Percentiles rank a stretch among this genome's conserved stretches.
phyloP scores from a whole-genome alignment of 2,329 filamentous ascomycete genomes.

The Fusarium tuaranense region DNA sequence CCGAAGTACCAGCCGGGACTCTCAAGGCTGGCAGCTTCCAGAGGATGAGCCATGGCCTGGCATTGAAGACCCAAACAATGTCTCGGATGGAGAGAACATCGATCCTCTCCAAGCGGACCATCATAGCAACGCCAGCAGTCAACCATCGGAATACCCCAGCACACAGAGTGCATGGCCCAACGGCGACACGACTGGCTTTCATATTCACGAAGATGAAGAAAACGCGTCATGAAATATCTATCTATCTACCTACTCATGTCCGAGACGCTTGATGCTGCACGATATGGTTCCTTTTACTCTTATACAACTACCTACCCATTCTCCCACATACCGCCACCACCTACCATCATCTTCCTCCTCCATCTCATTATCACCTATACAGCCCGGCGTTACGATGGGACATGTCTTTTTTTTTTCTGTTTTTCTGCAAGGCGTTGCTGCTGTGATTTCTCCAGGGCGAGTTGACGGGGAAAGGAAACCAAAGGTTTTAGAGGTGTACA shows the following conservation, averaged over 20 bases:
- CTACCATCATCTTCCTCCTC: neutral
- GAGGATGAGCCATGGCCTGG: constrained; percentile 70
- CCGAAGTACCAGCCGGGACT: constrained; percentile 36
- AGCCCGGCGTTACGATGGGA: constrained; percentile 25
- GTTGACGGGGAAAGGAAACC: neutral
- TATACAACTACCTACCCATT: constrained; percentile 5
- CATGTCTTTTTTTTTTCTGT: constrained; percentile 5
- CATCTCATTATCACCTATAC: constrained; percentile 11
- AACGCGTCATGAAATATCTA: constrained; percentile 28
- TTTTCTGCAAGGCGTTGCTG: constrained; percentile 30
- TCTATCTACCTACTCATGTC: neutral
- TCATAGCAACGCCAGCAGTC: constrained; percentile 59
- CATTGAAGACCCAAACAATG: constrained; percentile 62
- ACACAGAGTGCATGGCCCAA: constrained; percentile 58
- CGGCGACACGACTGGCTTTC: constrained; percentile 47
- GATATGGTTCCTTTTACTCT: constrained; percentile 12
- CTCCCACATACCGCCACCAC: neutral
- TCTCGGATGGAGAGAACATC: constrained; percentile 64
- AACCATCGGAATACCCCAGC: constrained; percentile 68
- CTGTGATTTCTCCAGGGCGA: constrained; percentile 7
- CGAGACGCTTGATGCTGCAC: constrained; percentile 17
- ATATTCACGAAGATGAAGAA: constrained; percentile 56
- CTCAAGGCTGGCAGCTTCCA: constrained; percentile 51
- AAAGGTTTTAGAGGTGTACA: constrained; percentile 11
- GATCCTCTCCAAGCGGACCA: constrained; percentile 54